Evolutionary conservation across 495 filamentous ascomycete genomes (phyloP), one percentile per base, ranked within the genome.

Genomic region (Glonium stellatum): DNA sequence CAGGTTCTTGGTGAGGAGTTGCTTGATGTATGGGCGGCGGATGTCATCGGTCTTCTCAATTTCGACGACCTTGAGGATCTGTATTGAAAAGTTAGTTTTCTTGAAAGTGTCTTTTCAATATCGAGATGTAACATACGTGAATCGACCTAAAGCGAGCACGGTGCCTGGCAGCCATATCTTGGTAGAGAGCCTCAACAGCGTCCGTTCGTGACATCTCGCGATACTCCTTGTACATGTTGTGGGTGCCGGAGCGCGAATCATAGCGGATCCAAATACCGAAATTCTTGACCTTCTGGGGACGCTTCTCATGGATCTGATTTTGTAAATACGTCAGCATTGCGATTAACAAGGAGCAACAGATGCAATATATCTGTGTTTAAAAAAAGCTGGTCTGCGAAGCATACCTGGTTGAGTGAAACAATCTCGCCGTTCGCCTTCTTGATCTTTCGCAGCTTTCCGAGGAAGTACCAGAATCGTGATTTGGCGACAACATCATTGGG

Each of bases 151-250:
- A 98, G 68, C 93, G 89, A 69, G 93, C 85, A 76, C 93, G 89
- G 82, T 98, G 93, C 72, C 95, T 88, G 75, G 95, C 92, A 71
- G 93, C 88, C 95, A 98, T 97, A 78, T 98, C 93, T 80, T 95
- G 89, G 84, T 98, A 98, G 75, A 98, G 85, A 67, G 91, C 81
- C 79, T 97, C 89, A 63, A 98, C 93, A 63, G 93, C 93, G 62
- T 90, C 92, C 64, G 85, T 87, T 76, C 93, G 84, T 73, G 88
- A 91, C 82, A 96, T 88, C 84, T 97, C 93, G 75, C 93, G 88
- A 85, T 97, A 97, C 83, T 98, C 93, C 84, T 97, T 97, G 89
- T 98, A 98, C 93, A 98, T 98, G 86, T 98, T 98, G 89, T 98
- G 93, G 69, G 95, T 98, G 69, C 93, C 93, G 69, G 95, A 97